Evolutionary conservation across 1,139 yeast species (phyloP).

Genomic region (Hyphopichia khmerensis): DNA sequence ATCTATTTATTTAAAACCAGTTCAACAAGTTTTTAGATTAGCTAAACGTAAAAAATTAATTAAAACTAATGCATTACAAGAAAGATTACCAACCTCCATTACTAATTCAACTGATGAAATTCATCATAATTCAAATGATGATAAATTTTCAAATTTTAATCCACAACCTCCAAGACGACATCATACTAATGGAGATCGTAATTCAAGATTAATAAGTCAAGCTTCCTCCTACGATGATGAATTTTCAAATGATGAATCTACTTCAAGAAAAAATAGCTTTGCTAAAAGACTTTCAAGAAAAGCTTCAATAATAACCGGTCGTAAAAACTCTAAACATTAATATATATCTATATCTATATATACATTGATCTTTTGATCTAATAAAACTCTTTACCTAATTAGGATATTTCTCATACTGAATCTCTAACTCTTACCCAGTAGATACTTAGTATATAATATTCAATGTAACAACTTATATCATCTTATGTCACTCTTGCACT

Average conservation of each 20-base stretch:
- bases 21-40: slow-evolving; percentile 71
- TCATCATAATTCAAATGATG: no score
- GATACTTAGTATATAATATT: no score
- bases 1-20: slow-evolving; percentile 81
- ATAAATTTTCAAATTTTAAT: no score
- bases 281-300: slow-evolving; percentile 30
- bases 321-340: slow-evolving; percentile 10
- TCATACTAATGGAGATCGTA: not conserved
- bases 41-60: slow-evolving; percentile 57
- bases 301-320: slow-evolving; percentile 29
- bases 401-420: no score
- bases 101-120: slow-evolving; percentile 11
- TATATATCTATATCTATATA: no score
- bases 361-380: no score
- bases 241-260: slow-evolving; percentile 11
- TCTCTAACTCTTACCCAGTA: no score
- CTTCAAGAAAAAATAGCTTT: slow-evolving; percentile 19
- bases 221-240: slow-evolving; percentile 13
- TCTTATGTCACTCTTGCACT: no score
- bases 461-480: no score
- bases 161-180: not conserved
- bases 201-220: not conserved
- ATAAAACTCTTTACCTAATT: no score
- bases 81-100: slow-evolving; percentile 12
- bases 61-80: slow-evolving; percentile 62